phyloP scores from a whole-genome alignment of 805 yeast genomes.

The Sugiyamaella boreocaroliniensis region DNA sequence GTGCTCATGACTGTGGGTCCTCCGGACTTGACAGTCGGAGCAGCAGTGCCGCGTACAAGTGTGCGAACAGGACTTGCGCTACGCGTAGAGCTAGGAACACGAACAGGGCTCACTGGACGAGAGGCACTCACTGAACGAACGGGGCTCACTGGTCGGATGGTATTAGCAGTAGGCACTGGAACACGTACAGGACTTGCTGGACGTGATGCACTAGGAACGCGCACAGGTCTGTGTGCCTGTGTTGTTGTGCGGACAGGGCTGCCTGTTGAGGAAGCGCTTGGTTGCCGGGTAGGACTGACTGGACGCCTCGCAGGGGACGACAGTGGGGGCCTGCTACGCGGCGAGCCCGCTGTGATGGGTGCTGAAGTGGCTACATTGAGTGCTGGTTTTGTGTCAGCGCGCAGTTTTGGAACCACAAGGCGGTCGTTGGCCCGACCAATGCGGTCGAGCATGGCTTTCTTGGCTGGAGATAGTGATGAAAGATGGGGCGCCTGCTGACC shows the following conservation, averaged over 20 bases:
- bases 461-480: constrained; percentile 2
- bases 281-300: not conserved
- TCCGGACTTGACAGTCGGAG: constrained; percentile 7
- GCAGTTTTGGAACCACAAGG: not conserved
- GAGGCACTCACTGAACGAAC: not conserved
- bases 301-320: not conserved
- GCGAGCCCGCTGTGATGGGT: no score
- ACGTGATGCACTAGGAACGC: not conserved
- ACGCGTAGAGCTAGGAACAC: no score
- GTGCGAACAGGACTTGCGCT: no score
- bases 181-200: not conserved
- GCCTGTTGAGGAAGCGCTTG: not conserved
- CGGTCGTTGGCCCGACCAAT: not conserved
- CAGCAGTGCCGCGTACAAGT: constrained; percentile 2
- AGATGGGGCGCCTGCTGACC: constrained; percentile 6
- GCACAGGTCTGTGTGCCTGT: not conserved
- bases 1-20: constrained; percentile 1
- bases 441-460: constrained; percentile 4
- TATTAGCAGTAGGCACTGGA: not conserved
- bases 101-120: not conserved
- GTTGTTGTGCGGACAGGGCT: not conserved
- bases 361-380: no score
- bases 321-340: no score
- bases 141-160: not conserved
- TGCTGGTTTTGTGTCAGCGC: not conserved